Percentiles rank a stretch among this genome's conserved stretches.
These are phyloP conservation scores for Talinum fruticosum DNA, from an alignment of 148 eudicot species.

Conservation along the genomic window DNA sequence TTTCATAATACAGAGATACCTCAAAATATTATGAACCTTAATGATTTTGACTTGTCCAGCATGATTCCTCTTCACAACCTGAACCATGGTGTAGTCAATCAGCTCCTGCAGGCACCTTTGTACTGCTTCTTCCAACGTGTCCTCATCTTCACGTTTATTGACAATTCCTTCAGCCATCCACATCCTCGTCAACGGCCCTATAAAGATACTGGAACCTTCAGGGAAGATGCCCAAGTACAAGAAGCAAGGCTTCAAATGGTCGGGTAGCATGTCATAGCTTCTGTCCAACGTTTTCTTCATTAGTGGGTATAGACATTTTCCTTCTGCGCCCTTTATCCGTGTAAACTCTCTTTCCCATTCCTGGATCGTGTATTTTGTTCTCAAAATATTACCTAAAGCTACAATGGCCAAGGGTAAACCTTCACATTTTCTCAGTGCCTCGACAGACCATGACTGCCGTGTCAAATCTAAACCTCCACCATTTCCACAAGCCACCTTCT, in stretches of 20 bases:
- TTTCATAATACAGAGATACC: conserved; percentile 30
- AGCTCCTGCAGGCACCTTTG: conserved; percentile 23
- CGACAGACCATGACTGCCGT: neutral
- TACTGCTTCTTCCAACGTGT: conserved; percentile 26
- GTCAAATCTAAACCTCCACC: neutral
- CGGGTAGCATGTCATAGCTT: conserved; percentile 20
- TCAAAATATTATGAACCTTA: conserved; percentile 33
- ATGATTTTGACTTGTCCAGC: conserved; percentile 21
- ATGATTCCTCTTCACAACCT: conserved; percentile 23
- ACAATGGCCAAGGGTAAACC: conserved; percentile 27
- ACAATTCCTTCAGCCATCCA: conserved; percentile 35
- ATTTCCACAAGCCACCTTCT: conserved; percentile 9
- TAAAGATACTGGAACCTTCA: conserved; percentile 21
- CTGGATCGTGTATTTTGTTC: conserved; percentile 6
- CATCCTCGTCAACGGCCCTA: conserved; percentile 14
- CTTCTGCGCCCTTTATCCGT: neutral
- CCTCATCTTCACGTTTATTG: neutral
- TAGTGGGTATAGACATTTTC: neutral
- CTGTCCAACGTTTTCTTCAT: conserved; percentile 19
- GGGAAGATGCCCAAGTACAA: conserved; percentile 28
- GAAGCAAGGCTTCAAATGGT: conserved; percentile 32
- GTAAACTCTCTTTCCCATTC: conserved; percentile 20
- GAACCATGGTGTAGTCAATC: conserved; percentile 30
- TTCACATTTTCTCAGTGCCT: conserved; percentile 21
- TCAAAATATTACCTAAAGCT: conserved; percentile 8